These are phyloP conservation scores for Podaxis mareebaensis DNA, from an alignment of 768 basidiomycete genomes.

Conservation along the genomic window DNA sequence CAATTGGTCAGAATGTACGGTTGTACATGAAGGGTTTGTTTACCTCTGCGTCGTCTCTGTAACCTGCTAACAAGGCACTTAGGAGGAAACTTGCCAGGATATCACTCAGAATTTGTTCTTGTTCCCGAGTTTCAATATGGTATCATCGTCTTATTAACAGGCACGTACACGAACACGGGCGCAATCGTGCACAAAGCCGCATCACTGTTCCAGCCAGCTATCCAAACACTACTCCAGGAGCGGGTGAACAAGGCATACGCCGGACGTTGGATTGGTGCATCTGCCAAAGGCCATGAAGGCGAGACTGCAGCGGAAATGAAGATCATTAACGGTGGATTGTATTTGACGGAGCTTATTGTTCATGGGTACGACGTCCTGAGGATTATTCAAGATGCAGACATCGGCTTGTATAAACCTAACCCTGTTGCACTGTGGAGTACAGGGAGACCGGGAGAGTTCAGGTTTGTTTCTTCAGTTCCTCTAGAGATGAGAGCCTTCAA, in stretches of 20 bases:
- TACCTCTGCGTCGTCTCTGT: not conserved
- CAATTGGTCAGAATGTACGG: conserved; percentile 28
- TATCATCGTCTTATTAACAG: conserved; percentile 41
- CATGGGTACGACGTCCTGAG: conserved; percentile 35
- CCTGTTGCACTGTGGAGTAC: conserved; percentile 38
- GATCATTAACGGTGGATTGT: conserved; percentile 31
- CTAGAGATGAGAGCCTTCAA: not conserved
- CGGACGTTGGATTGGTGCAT: conserved; percentile 35
- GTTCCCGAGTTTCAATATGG: conserved; percentile 42
- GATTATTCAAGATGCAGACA: conserved; percentile 27
- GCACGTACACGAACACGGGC: conserved; percentile 32
- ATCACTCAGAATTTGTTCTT: conserved; percentile 40
- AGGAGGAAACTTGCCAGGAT: conserved; percentile 41
- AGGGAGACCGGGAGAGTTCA: conserved; percentile 38
- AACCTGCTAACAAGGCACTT: conserved; percentile 7
- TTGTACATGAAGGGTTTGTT: conserved; percentile 34
- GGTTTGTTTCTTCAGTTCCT: conserved; percentile 21
- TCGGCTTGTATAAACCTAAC: conserved; percentile 10
- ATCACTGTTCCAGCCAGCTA: conserved; percentile 33
- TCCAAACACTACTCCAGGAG: conserved; percentile 32
- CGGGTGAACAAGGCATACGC: conserved; percentile 28
- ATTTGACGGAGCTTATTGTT: conserved; percentile 32
- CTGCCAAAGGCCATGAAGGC: conserved; percentile 3
- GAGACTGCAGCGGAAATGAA: conserved; percentile 26
- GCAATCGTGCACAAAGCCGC: conserved; percentile 33